A percentile compares a stretch with the other conserved stretches of the same genome.
Conservation (phyloP, 306 rosid genomes). For the Castanea mollissima region DNA sequence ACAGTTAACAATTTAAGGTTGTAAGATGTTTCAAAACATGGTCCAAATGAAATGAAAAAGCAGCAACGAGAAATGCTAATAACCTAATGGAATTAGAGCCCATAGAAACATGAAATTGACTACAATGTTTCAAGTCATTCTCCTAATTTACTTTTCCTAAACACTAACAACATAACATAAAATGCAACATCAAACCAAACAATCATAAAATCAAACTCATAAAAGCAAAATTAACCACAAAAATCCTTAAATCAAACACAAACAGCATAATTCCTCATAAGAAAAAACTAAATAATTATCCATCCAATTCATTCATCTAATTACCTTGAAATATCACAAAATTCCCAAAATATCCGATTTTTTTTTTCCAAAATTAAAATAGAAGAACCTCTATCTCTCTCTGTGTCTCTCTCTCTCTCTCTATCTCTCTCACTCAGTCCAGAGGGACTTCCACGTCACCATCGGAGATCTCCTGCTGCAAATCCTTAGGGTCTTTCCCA, state of each 20-base stretch:
- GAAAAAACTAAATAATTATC: neutral
- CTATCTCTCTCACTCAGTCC: slow-evolving; percentile 47
- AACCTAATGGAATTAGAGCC: neutral
- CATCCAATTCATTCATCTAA: slow-evolving; percentile 36
- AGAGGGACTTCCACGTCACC: slow-evolving; percentile 81
- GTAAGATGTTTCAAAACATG: neutral
- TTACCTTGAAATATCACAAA: slow-evolving; percentile 29
- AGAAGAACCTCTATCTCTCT: neutral
- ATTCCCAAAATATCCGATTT: slow-evolving; percentile 15
- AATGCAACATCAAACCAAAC: neutral
- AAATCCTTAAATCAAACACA: neutral
- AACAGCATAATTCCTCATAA: slow-evolving; percentile 4
- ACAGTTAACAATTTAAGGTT: neutral
- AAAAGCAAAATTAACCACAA: neutral
- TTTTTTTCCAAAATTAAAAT: neutral
- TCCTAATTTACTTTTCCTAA: neutral
- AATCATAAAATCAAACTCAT: neutral
- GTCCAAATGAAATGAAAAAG: neutral
- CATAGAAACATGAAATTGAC: neutral
- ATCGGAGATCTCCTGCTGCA: slow-evolving; percentile 76
- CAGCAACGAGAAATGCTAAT: neutral
- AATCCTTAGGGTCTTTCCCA: slow-evolving; percentile 80
- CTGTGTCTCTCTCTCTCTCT: neutral
- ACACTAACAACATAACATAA: neutral
- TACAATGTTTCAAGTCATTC: neutral